Evolutionary conservation across 768 basidiomycete species (phyloP), one percentile per base, ranked within the genome.

Genomic region (Mycena haematopus): DNA sequence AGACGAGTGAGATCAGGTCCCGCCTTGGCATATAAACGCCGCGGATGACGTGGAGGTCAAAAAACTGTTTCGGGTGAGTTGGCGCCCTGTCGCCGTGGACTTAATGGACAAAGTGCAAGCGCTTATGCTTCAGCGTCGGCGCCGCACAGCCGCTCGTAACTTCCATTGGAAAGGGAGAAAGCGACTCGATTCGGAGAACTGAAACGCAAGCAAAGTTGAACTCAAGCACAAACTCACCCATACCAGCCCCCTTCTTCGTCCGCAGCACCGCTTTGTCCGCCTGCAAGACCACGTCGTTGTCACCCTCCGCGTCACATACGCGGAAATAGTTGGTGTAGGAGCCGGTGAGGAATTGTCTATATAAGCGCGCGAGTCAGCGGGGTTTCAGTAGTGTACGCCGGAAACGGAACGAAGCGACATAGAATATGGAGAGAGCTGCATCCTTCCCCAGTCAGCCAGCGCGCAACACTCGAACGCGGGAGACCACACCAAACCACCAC

Each of bases 301-400:
- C 72, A 33, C 87, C 86, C 60, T 96, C 93, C 52, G 87, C 85
- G 75, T 99, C 96, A 78, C 95, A 99, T 86, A 99, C 96, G 75
- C 95, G 94, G 91, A 99, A 96, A 80, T 96, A 98, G 80, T 99
- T 99, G 81, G 98, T 96, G 80, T 99, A 99, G 50, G 96, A 98
- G 51, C 97, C 97, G 8, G 97, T 98, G 60, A 99, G 81, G 56
- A 98, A 93, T 74, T 95, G 89, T 71, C 96, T 99, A 71, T n/a
- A 10, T 13, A 38, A 6, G 17, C 19, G 33, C 31, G 8, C 7
- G 21, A 3, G 22, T 45, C 11, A 45, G 44, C 44, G 3, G 7
- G 13, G 6, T 14, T 44, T 46, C 25, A 38, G 17, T 25, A n/a
- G 38, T 13, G 14, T 14, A 22, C 45, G 10, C 27, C 7, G 24